Evolutionary conservation across 495 filamentous ascomycete species (phyloP), one percentile per base, ranked within the genome.

Genomic region (Cairneyella variabilis): DNA sequence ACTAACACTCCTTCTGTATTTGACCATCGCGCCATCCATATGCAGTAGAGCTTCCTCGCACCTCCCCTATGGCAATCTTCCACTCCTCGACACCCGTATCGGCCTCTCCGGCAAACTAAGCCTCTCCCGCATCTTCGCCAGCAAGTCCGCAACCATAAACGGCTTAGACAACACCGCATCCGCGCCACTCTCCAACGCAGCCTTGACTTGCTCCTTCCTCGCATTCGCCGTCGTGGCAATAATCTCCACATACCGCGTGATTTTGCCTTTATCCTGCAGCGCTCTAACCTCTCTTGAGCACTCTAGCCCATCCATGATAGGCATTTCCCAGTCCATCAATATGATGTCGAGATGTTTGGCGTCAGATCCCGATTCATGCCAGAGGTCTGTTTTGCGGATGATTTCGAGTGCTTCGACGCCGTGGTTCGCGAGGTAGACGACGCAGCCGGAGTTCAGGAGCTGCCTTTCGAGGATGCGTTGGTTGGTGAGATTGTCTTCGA

Each of bases 261-360:
- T 73, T 14, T 69, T 64, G 3, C 78, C 82, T 48, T 68, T 58
- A 38, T 54, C 53, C 58, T 89, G 82, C 50, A 87, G 69, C 56
- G 80, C 71, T 0, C 89, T 76, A 47, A 95, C 91, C 55, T 76
- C 76, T 30, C 74, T 68, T 16, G 84, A 82, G 53, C 88, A 89
- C 12, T 76, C 80, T 58, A 86, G 78, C 46, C 89, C 90, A 65
- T 92, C 87, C 88, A 92, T 92, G 34, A 91, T 76, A 0, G 89
- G 89, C 89, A 92, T 93, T 61, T 91, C 88, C 53, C 89, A 76
- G 57, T 93, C 89, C 89, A 91, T 91, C 14, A 91, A 63, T 18
- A 91, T 83, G 44, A 90, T 78, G 44, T 80, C 80, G 2, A 89
- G 71, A 53, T 78, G 52, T n/a, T 17, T 69, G 3, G 22, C 22